Evolutionary conservation across 176 grass and related monocot species (phyloP).

Genomic region (Metroxylon sagu): DNA sequence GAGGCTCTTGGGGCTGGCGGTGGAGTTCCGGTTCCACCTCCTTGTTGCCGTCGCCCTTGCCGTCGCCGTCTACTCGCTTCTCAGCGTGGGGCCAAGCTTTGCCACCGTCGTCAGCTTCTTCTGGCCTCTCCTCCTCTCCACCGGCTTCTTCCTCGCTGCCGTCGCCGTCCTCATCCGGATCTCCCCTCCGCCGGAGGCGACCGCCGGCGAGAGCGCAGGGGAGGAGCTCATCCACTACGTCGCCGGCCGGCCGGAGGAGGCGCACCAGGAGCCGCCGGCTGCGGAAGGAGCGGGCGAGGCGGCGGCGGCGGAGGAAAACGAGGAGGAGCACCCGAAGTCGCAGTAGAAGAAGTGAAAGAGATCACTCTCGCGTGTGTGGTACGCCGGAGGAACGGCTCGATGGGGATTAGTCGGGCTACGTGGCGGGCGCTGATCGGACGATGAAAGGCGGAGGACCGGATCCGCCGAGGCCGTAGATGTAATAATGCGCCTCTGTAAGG

Average conservation of each 20-base stretch:
- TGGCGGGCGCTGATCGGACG: too few species aligned
- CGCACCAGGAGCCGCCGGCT: not conserved
- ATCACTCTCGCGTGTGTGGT: too few species aligned
- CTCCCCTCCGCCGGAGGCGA: conserved; percentile 19
- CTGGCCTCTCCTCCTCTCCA: conserved; percentile 38
- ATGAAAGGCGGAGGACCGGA: too few species aligned
- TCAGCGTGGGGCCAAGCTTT: conserved; percentile 24
- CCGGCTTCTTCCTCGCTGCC: conserved; percentile 27
- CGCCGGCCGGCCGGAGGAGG: conserved; percentile 19
- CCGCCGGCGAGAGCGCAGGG: conserved; percentile 10
- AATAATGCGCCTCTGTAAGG: too few species aligned
- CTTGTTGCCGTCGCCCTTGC: conserved; percentile 6
- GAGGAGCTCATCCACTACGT: conserved; percentile 31
- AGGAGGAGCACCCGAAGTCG: conserved; percentile 3
- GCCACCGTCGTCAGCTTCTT: conserved; percentile 25
- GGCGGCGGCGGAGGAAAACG: not conserved
- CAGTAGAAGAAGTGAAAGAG: not conserved
- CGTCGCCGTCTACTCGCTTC: conserved; percentile 6
- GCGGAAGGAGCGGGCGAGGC: not conserved
- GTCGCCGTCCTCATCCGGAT: conserved; percentile 35
- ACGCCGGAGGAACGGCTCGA: too few species aligned
- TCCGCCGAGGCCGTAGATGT: too few species aligned
- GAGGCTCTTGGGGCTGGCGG: conserved; percentile 5
- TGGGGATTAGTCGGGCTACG: too few species aligned
- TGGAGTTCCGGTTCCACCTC: conserved; percentile 16